Conservation (phyloP, 768 basidiomycete species). For the Boletus sensibilis region DNA sequence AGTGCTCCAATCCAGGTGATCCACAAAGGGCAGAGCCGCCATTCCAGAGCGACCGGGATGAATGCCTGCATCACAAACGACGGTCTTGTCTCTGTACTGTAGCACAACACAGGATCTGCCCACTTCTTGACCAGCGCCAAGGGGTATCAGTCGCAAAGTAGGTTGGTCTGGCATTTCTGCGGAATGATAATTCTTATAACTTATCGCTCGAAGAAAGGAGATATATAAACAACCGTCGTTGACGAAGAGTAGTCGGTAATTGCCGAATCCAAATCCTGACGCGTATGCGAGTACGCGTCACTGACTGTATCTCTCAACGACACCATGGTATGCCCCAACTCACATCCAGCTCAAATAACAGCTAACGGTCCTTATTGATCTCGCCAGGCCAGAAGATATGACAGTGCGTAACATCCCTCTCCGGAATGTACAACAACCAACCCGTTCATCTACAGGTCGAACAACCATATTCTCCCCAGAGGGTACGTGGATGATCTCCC, state of each 20-base stretch:
- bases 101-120: constrained; percentile 94
- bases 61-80: constrained; percentile 94
- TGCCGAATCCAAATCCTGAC: constrained; percentile 18
- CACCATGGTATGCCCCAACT: constrained; percentile 46
- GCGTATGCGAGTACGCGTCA: constrained; percentile 31
- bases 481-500: constrained; percentile 48
- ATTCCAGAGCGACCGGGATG: constrained; percentile 94
- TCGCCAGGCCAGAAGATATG: constrained; percentile 84
- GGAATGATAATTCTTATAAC: neutral
- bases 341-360: neutral
- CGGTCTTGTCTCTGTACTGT: constrained; percentile 84
- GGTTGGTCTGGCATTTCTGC: constrained; percentile 49
- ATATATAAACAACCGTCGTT: neutral
- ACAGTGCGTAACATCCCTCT: constrained; percentile 61
- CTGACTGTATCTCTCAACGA: constrained; percentile 19
- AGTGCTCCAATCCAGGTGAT: constrained; percentile 95
- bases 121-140: constrained; percentile 96
- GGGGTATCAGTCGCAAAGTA: constrained; percentile 75
- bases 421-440: constrained; percentile 15
- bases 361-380: neutral
- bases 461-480: constrained; percentile 99
- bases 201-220: neutral
- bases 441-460: constrained; percentile 55
- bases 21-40: constrained; percentile 91
- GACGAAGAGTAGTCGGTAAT: constrained; percentile 11